phyloP scores from a whole-genome alignment of 2,329 filamentous ascomycete species.

The Exophiala sp. region DNA sequence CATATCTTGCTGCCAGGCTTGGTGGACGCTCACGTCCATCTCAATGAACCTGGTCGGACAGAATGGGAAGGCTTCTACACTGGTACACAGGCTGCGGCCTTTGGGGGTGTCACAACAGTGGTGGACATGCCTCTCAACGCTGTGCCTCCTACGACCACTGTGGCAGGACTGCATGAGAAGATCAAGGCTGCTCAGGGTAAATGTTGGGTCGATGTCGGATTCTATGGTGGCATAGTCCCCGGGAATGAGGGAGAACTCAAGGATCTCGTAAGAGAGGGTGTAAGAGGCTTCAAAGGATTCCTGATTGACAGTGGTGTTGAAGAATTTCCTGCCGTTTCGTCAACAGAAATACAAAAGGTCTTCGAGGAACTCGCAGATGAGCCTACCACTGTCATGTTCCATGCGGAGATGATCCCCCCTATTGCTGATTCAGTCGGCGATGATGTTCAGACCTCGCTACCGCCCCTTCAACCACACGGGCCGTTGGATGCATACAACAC shows the following conservation, averaged over 20 bases:
- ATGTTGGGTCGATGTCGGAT: constrained; percentile 98
- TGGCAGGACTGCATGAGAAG: constrained; percentile 77
- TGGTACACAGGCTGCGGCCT: constrained; percentile 86
- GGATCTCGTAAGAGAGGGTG: constrained; percentile 74
- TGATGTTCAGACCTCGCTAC: constrained; percentile 61
- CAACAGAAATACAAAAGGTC: constrained; percentile 68
- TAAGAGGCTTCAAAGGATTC: constrained; percentile 95
- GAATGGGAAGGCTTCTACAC: constrained; percentile 99
- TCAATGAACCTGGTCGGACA: constrained; percentile 92
- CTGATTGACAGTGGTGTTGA: constrained; percentile 94
- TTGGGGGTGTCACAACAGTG: constrained; percentile 92
- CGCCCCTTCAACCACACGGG: constrained; percentile 65
- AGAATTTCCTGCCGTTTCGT: constrained; percentile 88
- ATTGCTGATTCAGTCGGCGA: constrained; percentile 74
- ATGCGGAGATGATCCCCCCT: constrained; percentile 96
- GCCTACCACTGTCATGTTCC: constrained; percentile 94
- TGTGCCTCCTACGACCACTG: constrained; percentile 89
- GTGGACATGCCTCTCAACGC: constrained; percentile 97
- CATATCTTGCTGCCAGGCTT: constrained; percentile 81
- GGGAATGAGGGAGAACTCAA: constrained; percentile 77
- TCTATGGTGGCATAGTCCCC: constrained; percentile 91
- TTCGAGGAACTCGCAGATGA: constrained; percentile 74
- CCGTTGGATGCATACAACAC: constrained; percentile 74
- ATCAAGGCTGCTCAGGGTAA: constrained; percentile 74
- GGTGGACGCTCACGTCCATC: constrained; percentile 93